A percentile compares a stretch with the other conserved stretches of the same genome.
phyloP scores from a whole-genome alignment of 495 filamentous ascomycete species.

The Copromyces sp. region DNA sequence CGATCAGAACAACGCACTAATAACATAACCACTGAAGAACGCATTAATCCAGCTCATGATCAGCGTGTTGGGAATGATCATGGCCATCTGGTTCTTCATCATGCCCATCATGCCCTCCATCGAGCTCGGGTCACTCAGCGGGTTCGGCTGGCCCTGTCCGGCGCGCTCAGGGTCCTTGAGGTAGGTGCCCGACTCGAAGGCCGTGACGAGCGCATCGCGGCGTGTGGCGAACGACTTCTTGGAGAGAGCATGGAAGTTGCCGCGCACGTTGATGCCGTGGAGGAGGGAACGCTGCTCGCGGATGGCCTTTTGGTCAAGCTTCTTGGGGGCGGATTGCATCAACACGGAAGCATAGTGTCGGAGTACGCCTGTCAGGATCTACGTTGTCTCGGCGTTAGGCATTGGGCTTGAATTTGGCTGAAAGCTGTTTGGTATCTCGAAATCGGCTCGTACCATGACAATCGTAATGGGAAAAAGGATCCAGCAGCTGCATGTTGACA shows the following conservation, averaged over 20 bases:
- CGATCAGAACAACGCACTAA: slow-evolving; percentile 49
- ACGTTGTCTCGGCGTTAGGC: slow-evolving; percentile 2
- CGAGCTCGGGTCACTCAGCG: slow-evolving; percentile 90
- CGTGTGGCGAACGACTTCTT: slow-evolving; percentile 64
- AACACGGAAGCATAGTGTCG: slow-evolving; percentile 91
- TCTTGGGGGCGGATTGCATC: slow-evolving; percentile 78
- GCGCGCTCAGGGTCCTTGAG: slow-evolving; percentile 78
- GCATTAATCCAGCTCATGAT: slow-evolving; percentile 99
- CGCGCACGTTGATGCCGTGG: slow-evolving; percentile 75
- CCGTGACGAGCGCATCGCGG: slow-evolving; percentile 67
- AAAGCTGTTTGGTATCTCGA: background rate
- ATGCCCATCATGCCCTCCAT: slow-evolving; percentile 99
- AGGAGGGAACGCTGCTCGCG: slow-evolving; percentile 83
- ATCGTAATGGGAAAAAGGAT: slow-evolving; percentile 93
- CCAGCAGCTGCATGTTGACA: slow-evolving; percentile 63
- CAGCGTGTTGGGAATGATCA: slow-evolving; percentile 97
- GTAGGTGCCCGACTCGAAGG: slow-evolving; percentile 75
- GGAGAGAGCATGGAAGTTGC: slow-evolving; percentile 64
- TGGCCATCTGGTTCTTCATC: slow-evolving; percentile 99
- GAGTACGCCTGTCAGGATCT: slow-evolving; percentile 91
- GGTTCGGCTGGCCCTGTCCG: slow-evolving; percentile 83
- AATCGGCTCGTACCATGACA: slow-evolving; percentile 67
- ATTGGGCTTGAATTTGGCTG: background rate
- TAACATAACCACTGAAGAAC: slow-evolving; percentile 95
- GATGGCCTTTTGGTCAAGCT: slow-evolving; percentile 60